Evolutionary conservation across 2,329 filamentous ascomycete species (phyloP), one percentile per base, ranked within the genome.

Genomic region (Catunica adiposa): DNA sequence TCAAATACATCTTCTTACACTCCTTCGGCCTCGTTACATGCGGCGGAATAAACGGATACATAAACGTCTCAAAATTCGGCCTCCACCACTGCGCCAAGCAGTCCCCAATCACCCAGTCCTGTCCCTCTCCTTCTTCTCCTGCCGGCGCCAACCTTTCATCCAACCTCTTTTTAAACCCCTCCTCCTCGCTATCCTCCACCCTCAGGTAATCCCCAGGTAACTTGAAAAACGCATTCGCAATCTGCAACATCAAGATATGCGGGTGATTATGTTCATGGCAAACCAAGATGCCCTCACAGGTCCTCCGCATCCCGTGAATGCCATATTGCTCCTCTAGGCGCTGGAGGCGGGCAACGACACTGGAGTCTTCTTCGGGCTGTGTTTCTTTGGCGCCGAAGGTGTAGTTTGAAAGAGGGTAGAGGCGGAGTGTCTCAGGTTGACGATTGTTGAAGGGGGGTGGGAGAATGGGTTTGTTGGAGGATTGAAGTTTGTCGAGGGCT

Each of bases 231-330:
- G 92, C 90, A 69, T 98, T 98, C 54, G 92, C 92, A 64, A 98
- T 98, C 75, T 98, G 92, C 60, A 98, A 78, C 92, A 98, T 97
- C 62, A 98, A 74, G 61, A 98, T 94, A 69, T 98, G 92, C 14
- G 92, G 92, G 69, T 97, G 92, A 71, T 96, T 97, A 75, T 97
- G 90, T 71, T 98, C 92, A 69, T 98, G 92, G 72, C 92, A 98
- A 62, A 98, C 88, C 51, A 98, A 78, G 63, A 98, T 88, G 63
- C 89, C 92, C 72, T 98, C 92, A 69, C 90, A 96, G 17, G 92
- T 97, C 56, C 92, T 83, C 57, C 92, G 84, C 92, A 98, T 98
- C 65, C 92, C 92, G 74, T 97, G 82, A 60, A 83, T 77, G 29
- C 79, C 75, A 68, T 94, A 98, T 71, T 98, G 89, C 67, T 97